Percentiles rank a stretch among this genome's conserved stretches.
Conservation (phyloP, 2,329 filamentous ascomycete genomes). For the Thyridium curvatum region DNA sequence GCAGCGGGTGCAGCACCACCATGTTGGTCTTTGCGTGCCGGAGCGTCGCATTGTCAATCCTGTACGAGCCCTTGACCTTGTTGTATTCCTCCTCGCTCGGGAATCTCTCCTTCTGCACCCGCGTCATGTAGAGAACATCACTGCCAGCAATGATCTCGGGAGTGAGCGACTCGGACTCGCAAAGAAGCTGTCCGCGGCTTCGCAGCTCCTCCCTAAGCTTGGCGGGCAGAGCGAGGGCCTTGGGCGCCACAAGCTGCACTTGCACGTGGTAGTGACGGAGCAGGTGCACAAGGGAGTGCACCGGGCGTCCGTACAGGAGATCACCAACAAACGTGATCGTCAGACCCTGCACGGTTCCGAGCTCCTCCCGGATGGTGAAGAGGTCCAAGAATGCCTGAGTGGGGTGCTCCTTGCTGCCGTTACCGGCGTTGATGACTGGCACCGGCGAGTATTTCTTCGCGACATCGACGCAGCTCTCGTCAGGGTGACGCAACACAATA, state of each 20-base stretch:
- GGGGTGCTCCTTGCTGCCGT: conserved; percentile 92
- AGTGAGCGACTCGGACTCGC: conserved; percentile 72
- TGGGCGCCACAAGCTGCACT: conserved; percentile 85
- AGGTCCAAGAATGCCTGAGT: conserved; percentile 97
- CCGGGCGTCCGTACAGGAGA: conserved; percentile 84
- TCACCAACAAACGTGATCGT: conserved; percentile 96
- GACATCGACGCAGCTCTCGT: conserved; percentile 71
- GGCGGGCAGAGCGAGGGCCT: conserved; percentile 68
- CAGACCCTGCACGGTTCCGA: conserved; percentile 89
- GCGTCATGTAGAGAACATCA: conserved; percentile 94
- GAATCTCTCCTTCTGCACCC: conserved; percentile 95
- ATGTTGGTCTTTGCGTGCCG: conserved; percentile 89
- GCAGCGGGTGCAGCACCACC: conserved; percentile 92
- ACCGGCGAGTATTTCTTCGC: conserved; percentile 84
- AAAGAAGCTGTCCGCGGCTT: conserved; percentile 67
- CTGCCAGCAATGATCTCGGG: conserved; percentile 79
- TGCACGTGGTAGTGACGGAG: conserved; percentile 93
- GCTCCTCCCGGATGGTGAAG: conserved; percentile 96
- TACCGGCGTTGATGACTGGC: conserved; percentile 94
- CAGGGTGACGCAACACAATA: conserved; percentile 90
- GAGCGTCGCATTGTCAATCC: conserved; percentile 85
- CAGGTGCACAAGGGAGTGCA: conserved; percentile 91
- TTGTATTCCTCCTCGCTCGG: conserved; percentile 76
- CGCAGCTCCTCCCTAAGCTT: conserved; percentile 68
- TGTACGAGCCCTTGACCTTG: conserved; percentile 77